A percentile compares a stretch with the other conserved stretches of the same genome.
Conservation (phyloP, 2,329 filamentous ascomycete species). For the Fusarium acutatum region DNA sequence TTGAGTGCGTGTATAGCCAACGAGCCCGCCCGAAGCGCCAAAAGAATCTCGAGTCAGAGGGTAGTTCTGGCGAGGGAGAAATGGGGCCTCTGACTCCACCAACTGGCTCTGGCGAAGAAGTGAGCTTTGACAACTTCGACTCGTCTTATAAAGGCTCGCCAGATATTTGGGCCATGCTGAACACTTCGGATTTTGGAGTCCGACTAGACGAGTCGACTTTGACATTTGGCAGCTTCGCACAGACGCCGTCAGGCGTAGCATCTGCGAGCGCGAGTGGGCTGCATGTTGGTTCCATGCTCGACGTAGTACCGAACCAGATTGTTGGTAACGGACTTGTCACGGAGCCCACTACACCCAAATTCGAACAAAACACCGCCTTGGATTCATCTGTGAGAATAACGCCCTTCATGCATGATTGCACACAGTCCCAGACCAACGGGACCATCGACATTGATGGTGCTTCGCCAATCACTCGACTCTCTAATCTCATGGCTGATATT, state of each 20-base stretch:
- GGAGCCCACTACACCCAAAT: background rate
- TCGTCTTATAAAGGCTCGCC: background rate
- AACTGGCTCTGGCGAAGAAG: background rate
- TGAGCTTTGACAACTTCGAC: background rate
- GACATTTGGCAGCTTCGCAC: background rate
- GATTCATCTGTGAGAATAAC: fast-evolving
- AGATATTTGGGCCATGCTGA: background rate
- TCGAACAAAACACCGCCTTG: background rate
- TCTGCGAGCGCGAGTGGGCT: background rate
- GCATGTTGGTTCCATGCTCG: background rate
- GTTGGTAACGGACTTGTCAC: background rate
- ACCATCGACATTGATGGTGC: background rate
- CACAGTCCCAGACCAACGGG: background rate
- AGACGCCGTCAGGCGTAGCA: background rate
- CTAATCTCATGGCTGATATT: background rate
- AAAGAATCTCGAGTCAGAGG: background rate
- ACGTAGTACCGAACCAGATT: background rate
- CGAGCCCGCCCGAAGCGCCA: background rate
- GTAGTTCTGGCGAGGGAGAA: background rate
- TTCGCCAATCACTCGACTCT: background rate
- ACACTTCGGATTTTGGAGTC: background rate
- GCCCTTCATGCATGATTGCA: background rate
- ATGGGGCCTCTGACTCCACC: background rate
- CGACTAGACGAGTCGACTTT: background rate
- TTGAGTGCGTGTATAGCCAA: background rate